Percentiles rank a stretch among this genome's conserved stretches.
Conservation (phyloP, 805 yeast genomes). For the Ogataea methanolica region DNA sequence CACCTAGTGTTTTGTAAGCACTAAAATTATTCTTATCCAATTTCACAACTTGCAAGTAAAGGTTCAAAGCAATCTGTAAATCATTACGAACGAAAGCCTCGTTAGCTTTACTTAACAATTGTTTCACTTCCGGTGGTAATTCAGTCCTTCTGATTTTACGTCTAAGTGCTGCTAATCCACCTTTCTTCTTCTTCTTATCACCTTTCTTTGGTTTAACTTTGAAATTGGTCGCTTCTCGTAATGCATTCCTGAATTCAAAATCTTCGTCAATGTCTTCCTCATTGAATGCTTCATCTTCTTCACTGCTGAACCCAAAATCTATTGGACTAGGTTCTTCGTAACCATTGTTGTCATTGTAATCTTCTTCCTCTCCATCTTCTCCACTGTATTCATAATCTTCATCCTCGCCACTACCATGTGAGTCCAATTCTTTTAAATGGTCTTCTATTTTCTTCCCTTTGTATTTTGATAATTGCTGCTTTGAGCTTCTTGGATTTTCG, state of each 20-base stretch:
- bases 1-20: slow-evolving; percentile 87
- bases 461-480: too few relatives aligned
- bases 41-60: slow-evolving; percentile 67
- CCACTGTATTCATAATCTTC: slow-evolving; percentile 16
- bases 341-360: slow-evolving; percentile 24
- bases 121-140: slow-evolving; percentile 69
- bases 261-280: slow-evolving; percentile 38
- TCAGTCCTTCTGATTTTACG: slow-evolving; percentile 39
- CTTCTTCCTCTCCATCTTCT: slow-evolving; percentile 14
- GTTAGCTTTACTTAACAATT: slow-evolving; percentile 65
- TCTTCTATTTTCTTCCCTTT: too few relatives aligned
- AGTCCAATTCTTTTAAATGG: too few relatives aligned
- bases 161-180: slow-evolving; percentile 33
- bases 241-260: slow-evolving; percentile 52
- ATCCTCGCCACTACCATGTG: slow-evolving; percentile 15
- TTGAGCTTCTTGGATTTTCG: not conserved
- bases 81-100: slow-evolving; percentile 71
- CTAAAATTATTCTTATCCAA: slow-evolving; percentile 72
- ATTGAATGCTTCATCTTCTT: slow-evolving; percentile 24
- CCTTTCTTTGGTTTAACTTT: slow-evolving; percentile 39
- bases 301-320: slow-evolving; percentile 28
- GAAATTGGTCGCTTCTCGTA: slow-evolving; percentile 65
- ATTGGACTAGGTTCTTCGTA: slow-evolving; percentile 19
- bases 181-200: slow-evolving; percentile 29
- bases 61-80: slow-evolving; percentile 51